Conservation (phyloP, 495 filamentous ascomycete species). For the Neurospora sp. region DNA sequence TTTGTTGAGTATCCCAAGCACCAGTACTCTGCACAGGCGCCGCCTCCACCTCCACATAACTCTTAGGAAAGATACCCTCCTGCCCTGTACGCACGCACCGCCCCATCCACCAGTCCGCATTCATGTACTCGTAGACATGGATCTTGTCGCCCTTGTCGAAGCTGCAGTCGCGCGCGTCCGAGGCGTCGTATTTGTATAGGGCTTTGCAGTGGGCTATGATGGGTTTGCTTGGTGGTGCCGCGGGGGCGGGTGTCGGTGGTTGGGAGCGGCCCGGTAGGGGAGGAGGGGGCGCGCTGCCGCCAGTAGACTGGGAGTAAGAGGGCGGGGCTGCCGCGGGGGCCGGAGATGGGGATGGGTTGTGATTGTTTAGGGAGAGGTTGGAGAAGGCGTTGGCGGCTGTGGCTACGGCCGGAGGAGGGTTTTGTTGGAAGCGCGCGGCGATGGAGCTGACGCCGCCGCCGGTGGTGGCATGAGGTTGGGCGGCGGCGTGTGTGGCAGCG, state of each 20-base stretch:
- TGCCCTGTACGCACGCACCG: slow-evolving; percentile 65
- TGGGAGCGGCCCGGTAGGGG: slow-evolving; percentile 40
- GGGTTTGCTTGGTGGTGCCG: slow-evolving; percentile 34
- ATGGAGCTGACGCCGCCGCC: slow-evolving; percentile 39
- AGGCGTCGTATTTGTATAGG: slow-evolving; percentile 69
- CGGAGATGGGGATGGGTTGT: slow-evolving; percentile 1
- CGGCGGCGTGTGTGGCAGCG: slow-evolving; percentile 15
- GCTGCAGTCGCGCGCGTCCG: slow-evolving; percentile 67
- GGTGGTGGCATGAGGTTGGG: slow-evolving; percentile 50
- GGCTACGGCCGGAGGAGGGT: slow-evolving; percentile 13
- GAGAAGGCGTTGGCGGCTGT: slow-evolving; percentile 26
- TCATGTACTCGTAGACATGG: slow-evolving; percentile 79
- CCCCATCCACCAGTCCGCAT: slow-evolving; percentile 94
- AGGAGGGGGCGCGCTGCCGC: slow-evolving; percentile 29
- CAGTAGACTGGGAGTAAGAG: slow-evolving; percentile 39
- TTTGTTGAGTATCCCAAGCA: not conserved
- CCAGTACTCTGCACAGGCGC: not conserved
- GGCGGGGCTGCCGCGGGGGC: slow-evolving; percentile 24
- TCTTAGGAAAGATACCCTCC: slow-evolving; percentile 85
- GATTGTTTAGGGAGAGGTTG: slow-evolving; percentile 36
- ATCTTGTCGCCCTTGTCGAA: slow-evolving; percentile 69
- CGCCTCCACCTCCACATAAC: slow-evolving; percentile 59
- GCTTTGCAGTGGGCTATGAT: slow-evolving; percentile 65
- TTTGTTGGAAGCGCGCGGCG: slow-evolving; percentile 14
- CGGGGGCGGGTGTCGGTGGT: slow-evolving; percentile 24